These are phyloP conservation scores for Sporothrix protearum DNA, from an alignment of 2,329 filamentous ascomycete species.

Conservation along the genomic window DNA sequence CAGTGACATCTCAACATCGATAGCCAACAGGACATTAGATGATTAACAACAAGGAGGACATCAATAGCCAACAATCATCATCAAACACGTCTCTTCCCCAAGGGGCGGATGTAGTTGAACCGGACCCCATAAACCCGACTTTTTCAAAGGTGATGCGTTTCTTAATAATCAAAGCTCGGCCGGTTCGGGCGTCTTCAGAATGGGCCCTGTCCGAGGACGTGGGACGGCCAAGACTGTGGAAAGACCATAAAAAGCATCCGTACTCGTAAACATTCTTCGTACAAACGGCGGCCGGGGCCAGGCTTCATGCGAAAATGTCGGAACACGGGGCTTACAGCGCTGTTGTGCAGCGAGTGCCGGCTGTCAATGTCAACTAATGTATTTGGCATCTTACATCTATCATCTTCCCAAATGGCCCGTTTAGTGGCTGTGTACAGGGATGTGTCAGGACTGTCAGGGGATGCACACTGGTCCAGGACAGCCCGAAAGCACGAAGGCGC, in stretches of 20 bases:
- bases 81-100: not conserved
- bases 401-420: no score
- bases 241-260: not conserved
- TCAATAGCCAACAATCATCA: no score
- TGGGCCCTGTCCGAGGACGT: not conserved
- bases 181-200: not conserved
- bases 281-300: not conserved
- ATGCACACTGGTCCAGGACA: not conserved
- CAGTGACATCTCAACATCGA: not conserved
- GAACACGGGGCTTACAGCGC: not conserved
- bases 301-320: not conserved
- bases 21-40: not conserved
- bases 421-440: constrained; percentile 5
- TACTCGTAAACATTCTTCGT: not conserved
- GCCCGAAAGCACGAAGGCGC: constrained; percentile 19
- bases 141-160: not conserved
- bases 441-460: not conserved
- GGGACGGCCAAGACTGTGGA: not conserved
- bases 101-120: not conserved
- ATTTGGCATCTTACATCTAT: no score
- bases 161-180: not conserved
- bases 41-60: not conserved
- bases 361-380: not conserved
- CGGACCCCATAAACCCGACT: not conserved
- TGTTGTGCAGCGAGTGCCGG: no score